Percentiles rank a stretch among this genome's conserved stretches.
These are phyloP conservation scores for Pyrus betulifolia DNA, from an alignment of 306 rosid genomes.

Conservation along the genomic window DNA sequence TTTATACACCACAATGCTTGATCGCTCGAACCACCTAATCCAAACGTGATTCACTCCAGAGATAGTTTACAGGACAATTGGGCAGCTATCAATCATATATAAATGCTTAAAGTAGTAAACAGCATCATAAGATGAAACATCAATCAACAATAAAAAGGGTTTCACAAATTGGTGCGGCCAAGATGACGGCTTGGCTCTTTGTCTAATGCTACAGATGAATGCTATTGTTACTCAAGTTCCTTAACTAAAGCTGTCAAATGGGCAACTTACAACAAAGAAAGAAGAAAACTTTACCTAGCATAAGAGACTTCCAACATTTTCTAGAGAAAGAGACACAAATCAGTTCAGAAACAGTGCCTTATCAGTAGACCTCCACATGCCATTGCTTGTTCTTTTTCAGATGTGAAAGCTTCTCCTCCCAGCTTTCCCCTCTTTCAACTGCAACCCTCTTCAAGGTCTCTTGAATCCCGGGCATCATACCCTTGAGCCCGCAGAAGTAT, in stretches of 20 bases:
- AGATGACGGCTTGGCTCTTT: constrained; percentile 2
- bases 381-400: constrained; percentile 97
- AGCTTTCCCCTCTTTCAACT: constrained; percentile 74
- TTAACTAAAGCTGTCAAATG: constrained; percentile 15
- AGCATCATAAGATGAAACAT: background rate
- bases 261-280: background rate
- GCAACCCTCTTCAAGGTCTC: constrained; percentile 88
- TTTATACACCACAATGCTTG: background rate
- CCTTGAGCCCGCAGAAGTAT: constrained; percentile 91
- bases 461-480: constrained; percentile 99
- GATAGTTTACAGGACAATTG: background rate
- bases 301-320: background rate
- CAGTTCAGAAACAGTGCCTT: background rate
- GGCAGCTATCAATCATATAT: background rate
- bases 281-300: constrained; percentile 8
- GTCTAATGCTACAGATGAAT: constrained; percentile 23
- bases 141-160: background rate
- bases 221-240: constrained; percentile 21
- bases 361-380: constrained; percentile 97
- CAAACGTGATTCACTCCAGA: background rate
- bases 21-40: background rate
- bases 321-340: background rate
- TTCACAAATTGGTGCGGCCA: constrained; percentile 18
- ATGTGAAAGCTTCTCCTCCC: constrained; percentile 87
- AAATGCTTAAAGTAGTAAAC: background rate